phyloP scores from a whole-genome alignment of 345 rosid species.

The Acer negundo region DNA sequence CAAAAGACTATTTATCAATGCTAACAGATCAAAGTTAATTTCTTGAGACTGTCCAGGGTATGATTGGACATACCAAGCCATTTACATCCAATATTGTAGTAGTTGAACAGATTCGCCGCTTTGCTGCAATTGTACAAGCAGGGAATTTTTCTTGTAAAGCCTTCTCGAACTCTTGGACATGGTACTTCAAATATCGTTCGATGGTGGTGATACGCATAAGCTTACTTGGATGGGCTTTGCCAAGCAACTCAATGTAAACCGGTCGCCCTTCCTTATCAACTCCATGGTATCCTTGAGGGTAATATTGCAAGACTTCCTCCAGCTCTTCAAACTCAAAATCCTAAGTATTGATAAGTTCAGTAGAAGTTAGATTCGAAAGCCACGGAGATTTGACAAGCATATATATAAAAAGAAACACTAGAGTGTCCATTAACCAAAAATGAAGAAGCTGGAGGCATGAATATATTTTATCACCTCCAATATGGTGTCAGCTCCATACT shows the following conservation, averaged over 20 bases:
- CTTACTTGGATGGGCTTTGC: constrained; percentile 84
- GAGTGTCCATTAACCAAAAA: constrained; percentile 15
- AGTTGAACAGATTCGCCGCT: constrained; percentile 68
- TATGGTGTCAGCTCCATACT: constrained; percentile 78
- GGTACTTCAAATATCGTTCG: constrained; percentile 86
- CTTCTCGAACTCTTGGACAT: constrained; percentile 95
- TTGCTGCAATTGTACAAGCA: constrained; percentile 91
- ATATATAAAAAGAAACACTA: not conserved
- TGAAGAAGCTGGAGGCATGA: not conserved
- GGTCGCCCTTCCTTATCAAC: constrained; percentile 98
- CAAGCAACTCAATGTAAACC: constrained; percentile 90
- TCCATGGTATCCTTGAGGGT: constrained; percentile 98
- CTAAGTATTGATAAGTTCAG: constrained; percentile 32
- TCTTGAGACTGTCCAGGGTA: constrained; percentile 16
- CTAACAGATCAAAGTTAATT: constrained; percentile 5
- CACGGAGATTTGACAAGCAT: not conserved
- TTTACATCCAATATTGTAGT: constrained; percentile 92
- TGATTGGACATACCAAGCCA: constrained; percentile 70
- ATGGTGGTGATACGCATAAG: constrained; percentile 80
- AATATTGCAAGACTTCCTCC: constrained; percentile 87
- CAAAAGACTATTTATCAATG: not conserved
- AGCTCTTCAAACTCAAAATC: constrained; percentile 91
- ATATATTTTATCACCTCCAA: constrained; percentile 54
- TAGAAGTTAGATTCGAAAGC: not conserved
- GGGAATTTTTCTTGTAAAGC: constrained; percentile 85